phyloP scores from a whole-genome alignment of 345 rosid species.

The Lepidium sativum region DNA sequence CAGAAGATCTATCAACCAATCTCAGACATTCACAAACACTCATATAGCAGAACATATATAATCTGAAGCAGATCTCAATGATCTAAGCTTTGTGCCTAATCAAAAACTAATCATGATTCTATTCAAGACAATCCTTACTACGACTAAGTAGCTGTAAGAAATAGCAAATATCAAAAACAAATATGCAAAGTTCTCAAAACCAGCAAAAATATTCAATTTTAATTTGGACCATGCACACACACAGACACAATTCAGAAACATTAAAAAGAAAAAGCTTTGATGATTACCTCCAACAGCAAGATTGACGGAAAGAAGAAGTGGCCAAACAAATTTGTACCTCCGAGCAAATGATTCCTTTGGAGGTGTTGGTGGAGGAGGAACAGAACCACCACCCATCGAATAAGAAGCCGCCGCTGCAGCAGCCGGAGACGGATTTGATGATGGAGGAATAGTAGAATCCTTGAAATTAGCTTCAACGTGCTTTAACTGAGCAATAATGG shows the following conservation, averaged over 20 bases:
- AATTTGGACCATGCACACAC: too few relatives aligned
- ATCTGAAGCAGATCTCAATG: neutral
- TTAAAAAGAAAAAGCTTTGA: neutral
- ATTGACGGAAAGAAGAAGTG: conserved; percentile 69
- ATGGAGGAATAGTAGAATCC: conserved; percentile 22
- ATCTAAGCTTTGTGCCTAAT: neutral
- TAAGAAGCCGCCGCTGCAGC: conserved; percentile 51
- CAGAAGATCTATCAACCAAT: neutral
- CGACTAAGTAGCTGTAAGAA: neutral
- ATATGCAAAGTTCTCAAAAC: too few relatives aligned
- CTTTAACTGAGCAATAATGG: conserved; percentile 44
- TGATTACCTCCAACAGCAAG: conserved; percentile 65
- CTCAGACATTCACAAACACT: neutral
- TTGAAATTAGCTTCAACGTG: conserved; percentile 35
- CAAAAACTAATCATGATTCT: neutral
- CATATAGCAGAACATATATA: neutral
- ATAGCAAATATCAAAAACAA: too few relatives aligned
- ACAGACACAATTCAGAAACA: neutral
- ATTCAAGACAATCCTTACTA: neutral
- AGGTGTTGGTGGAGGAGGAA: conserved; percentile 51
- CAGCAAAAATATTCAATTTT: too few relatives aligned
- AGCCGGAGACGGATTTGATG: conserved; percentile 32
- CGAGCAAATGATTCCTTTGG: conserved; percentile 72
- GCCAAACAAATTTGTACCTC: conserved; percentile 82
- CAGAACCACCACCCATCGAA: conserved; percentile 41